Percentiles rank a stretch among this genome's conserved stretches.
phyloP scores from a whole-genome alignment of 1,284 basidiomycete genomes.

The Anthracocystis walkeri region DNA sequence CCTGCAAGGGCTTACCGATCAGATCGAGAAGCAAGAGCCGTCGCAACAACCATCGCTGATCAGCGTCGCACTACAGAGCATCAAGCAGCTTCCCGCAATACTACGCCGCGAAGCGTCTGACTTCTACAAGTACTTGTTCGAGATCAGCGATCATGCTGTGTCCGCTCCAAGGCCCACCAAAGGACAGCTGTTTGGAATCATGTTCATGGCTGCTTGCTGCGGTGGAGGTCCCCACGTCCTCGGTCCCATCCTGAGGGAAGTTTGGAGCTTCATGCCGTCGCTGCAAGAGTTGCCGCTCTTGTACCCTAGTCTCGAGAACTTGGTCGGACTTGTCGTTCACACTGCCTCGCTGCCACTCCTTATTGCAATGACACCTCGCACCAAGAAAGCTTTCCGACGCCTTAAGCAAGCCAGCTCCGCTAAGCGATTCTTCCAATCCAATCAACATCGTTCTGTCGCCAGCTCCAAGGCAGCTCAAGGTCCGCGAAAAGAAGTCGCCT shows the following conservation, averaged over 20 bases:
- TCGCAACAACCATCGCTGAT: neutral
- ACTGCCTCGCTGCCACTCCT: slow-evolving; percentile 29
- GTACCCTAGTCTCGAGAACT: neutral
- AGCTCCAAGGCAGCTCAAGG: neutral
- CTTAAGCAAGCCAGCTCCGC: neutral
- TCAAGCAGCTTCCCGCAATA: neutral
- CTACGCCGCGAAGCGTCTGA: neutral
- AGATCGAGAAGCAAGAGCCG: neutral
- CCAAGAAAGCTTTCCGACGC: slow-evolving; percentile 7
- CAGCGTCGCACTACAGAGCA: neutral
- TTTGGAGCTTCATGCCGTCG: neutral
- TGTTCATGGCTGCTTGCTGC: neutral
- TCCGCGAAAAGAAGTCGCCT: slow-evolving; percentile 25
- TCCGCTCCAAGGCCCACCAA: neutral
- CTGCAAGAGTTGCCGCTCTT: neutral
- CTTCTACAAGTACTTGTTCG: neutral
- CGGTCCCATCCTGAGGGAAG: neutral
- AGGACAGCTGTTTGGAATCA: neutral
- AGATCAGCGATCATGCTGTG: slow-evolving; percentile 5
- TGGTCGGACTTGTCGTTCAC: slow-evolving; percentile 13
- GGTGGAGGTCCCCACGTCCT: neutral
- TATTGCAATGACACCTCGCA: slow-evolving; percentile 13
- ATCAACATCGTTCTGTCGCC: slow-evolving; percentile 9
- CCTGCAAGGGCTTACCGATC: neutral
- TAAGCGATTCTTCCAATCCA: slow-evolving; percentile 2